These are phyloP conservation scores for Pseudogymnoascus sp. DNA, from an alignment of 2,329 filamentous ascomycete species.

Conservation along the genomic window DNA sequence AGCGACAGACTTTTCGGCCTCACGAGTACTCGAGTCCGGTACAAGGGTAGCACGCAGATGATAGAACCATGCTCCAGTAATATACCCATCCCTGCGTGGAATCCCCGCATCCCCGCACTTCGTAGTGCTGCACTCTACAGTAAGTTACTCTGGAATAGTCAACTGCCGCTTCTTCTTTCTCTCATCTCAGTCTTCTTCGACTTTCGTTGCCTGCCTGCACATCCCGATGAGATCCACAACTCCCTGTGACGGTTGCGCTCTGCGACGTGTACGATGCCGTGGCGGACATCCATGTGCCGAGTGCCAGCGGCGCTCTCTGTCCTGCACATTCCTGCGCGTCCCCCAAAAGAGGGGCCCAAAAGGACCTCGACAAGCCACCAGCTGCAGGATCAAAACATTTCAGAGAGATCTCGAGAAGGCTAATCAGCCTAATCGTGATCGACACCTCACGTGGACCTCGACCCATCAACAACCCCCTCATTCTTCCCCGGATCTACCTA, in stretches of 20 bases:
- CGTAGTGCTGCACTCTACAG: background rate
- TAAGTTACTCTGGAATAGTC: background rate
- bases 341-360: background rate
- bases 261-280: background rate
- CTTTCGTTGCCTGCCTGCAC: background rate
- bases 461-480: background rate
- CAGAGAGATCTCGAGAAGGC: background rate
- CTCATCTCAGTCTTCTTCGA: background rate
- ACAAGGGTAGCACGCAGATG: background rate
- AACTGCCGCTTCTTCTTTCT: background rate
- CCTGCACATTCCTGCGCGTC: background rate
- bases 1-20: background rate
- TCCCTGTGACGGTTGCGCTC: background rate
- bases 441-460: background rate
- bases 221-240: background rate
- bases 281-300: background rate
- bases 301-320: background rate
- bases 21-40: background rate
- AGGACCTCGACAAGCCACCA: background rate
- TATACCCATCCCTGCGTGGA: background rate
- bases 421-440: background rate
- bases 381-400: background rate
- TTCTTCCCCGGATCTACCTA: background rate
- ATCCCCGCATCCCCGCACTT: background rate
- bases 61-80: background rate